Percentiles rank a stretch among this genome's conserved stretches.
These are phyloP conservation scores for Hypoxylon perforatum DNA, from an alignment of 495 filamentous ascomycete species.

Conservation along the genomic window DNA sequence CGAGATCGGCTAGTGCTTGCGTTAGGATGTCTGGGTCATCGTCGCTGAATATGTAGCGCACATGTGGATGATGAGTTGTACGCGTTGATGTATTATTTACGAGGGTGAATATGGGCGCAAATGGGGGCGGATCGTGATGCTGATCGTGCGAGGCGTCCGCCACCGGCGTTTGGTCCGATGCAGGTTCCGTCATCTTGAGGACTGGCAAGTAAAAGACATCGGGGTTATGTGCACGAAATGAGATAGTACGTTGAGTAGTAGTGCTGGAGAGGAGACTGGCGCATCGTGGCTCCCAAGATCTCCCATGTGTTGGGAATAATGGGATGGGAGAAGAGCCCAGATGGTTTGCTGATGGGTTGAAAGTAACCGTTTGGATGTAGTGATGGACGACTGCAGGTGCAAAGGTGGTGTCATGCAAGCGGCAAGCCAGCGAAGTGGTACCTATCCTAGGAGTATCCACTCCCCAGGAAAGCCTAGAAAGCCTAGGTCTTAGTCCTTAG, in stretches of 20 bases:
- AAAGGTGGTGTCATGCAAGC: slow-evolving; percentile 47
- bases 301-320: slow-evolving; percentile 44
- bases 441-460: slow-evolving; percentile 31
- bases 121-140: slow-evolving; percentile 50
- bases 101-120: slow-evolving; percentile 74
- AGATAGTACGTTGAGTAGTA: slow-evolving; percentile 54
- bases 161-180: slow-evolving; percentile 37
- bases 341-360: too few relatives aligned
- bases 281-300: slow-evolving; percentile 58
- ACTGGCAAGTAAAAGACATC: slow-evolving; percentile 32
- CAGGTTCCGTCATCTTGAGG: slow-evolving; percentile 45
- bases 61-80: slow-evolving; percentile 75
- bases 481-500: slow-evolving; percentile 5
- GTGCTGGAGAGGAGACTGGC: slow-evolving; percentile 63
- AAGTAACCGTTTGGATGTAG: too few relatives aligned
- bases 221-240: slow-evolving; percentile 28
- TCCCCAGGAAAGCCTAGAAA: slow-evolving; percentile 1
- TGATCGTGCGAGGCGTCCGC: slow-evolving; percentile 32
- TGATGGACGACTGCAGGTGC: too few relatives aligned
- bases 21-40: slow-evolving; percentile 77
- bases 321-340: slow-evolving; percentile 25
- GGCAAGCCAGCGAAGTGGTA: slow-evolving; percentile 32
- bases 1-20: slow-evolving; percentile 53
- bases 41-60: slow-evolving; percentile 91
- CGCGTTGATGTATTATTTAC: slow-evolving; percentile 65